Conservation (phyloP, 306 rosid genomes). For the Quercus bicolor region DNA sequence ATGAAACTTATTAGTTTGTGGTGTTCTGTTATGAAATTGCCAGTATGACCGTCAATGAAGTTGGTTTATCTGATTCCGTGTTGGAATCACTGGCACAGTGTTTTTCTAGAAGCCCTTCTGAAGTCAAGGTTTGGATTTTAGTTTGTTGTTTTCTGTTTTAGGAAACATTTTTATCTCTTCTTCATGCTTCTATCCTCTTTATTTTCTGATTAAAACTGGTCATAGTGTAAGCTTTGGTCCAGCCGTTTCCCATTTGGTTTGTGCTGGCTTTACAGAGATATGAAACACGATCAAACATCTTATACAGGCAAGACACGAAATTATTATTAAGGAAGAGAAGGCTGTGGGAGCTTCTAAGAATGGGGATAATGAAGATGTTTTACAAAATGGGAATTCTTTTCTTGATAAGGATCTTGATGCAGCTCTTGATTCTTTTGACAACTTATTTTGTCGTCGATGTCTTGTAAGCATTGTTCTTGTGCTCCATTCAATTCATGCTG, state of each 20-base stretch:
- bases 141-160: slow-evolving; percentile 1
- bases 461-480: slow-evolving; percentile 54
- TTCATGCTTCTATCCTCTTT: slow-evolving; percentile 25
- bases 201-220: slow-evolving; percentile 55
- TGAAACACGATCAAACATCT: slow-evolving; percentile 90
- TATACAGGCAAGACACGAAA: slow-evolving; percentile 95
- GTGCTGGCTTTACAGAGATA: slow-evolving; percentile 96
- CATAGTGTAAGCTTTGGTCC: slow-evolving; percentile 72
- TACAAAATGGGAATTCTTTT: slow-evolving; percentile 54
- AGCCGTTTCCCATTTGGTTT: slow-evolving; percentile 88
- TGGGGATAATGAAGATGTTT: slow-evolving; percentile 48
- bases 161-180: slow-evolving; percentile 18
- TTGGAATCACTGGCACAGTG: slow-evolving; percentile 71
- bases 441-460: slow-evolving; percentile 94
- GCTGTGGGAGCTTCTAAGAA: slow-evolving; percentile 46
- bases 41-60: slow-evolving; percentile 78
- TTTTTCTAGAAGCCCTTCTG: slow-evolving; percentile 72
- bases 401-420: slow-evolving; percentile 95
- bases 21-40: slow-evolving; percentile 30
- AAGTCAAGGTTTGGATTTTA: slow-evolving; percentile 59
- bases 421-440: slow-evolving; percentile 96
- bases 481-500: slow-evolving; percentile 14
- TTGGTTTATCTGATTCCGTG: slow-evolving; percentile 69
- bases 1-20: slow-evolving; percentile 22
- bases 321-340: slow-evolving; percentile 50